Evolutionary conservation across 345 rosid species (phyloP).

Genomic region (Syzygium aqueum): DNA sequence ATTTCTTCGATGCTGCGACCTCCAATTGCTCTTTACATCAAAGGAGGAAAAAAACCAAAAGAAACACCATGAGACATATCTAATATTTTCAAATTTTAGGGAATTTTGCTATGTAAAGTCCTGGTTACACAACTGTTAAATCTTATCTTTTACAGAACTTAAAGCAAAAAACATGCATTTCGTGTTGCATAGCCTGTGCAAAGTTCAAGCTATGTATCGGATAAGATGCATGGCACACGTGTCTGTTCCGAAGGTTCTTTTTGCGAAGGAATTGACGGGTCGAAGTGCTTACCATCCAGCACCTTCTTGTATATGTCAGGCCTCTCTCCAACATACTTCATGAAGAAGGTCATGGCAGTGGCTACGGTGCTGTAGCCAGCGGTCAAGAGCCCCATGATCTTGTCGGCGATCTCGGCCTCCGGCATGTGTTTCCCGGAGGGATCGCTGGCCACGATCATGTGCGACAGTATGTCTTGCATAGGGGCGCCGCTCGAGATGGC

Average conservation of each 20-base stretch:
- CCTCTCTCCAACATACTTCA: constrained; percentile 49
- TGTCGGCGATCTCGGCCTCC: constrained; percentile 42
- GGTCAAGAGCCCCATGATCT: constrained; percentile 43
- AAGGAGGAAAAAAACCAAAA: neutral
- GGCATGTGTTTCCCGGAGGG: constrained; percentile 32
- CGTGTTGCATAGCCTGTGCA: neutral
- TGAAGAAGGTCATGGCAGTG: constrained; percentile 43
- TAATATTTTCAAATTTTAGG: neutral
- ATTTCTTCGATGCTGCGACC: constrained; percentile 11
- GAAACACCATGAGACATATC: neutral
- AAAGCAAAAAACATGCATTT: neutral
- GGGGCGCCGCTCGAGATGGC: constrained; percentile 19
- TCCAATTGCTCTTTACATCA: constrained; percentile 29
- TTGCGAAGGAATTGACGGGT: neutral
- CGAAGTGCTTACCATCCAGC: constrained; percentile 15
- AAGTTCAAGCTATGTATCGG: neutral
- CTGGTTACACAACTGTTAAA: too few species aligned
- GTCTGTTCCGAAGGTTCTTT: neutral
- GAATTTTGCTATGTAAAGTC: neutral
- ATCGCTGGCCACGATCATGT: constrained; percentile 27
- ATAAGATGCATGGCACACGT: neutral
- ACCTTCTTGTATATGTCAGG: constrained; percentile 31
- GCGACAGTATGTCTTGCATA: constrained; percentile 22
- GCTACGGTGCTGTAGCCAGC: constrained; percentile 56
- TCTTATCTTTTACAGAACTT: too few species aligned